Conservation (phyloP, 176 grass and related monocot species). For the Musa itinerans region DNA sequence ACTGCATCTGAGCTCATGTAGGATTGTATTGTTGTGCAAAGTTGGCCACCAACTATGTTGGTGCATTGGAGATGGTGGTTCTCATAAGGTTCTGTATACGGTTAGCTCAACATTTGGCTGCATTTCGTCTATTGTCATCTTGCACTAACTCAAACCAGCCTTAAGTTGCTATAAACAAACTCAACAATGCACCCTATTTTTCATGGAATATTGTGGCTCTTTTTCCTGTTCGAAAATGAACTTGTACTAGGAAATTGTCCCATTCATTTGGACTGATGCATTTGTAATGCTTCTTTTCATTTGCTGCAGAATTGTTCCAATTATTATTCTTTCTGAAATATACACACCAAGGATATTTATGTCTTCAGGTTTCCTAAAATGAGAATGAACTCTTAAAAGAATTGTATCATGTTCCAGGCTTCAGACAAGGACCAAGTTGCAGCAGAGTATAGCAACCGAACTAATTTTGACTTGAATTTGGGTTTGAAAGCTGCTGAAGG, state of each 20-base stretch:
- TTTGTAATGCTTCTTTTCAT: background rate
- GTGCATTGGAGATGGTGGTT: too few species aligned
- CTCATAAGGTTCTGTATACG: too few species aligned
- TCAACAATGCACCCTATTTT: background rate
- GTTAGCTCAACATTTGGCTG: background rate
- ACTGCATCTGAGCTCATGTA: background rate
- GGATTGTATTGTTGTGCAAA: background rate
- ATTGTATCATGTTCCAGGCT: background rate
- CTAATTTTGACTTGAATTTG: constrained; percentile 15
- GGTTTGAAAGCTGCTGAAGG: constrained; percentile 12
- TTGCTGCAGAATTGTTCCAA: background rate
- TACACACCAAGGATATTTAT: background rate
- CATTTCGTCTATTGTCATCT: background rate
- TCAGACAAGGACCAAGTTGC: background rate
- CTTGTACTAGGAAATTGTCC: background rate
- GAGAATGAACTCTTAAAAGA: background rate
- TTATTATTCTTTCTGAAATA: background rate
- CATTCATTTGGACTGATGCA: background rate
- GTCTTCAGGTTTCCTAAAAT: background rate
- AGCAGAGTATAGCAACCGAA: background rate
- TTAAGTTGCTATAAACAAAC: background rate
- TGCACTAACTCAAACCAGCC: background rate
- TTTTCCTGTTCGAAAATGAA: background rate
- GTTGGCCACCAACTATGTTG: too few species aligned
- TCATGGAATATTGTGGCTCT: too few species aligned